Percentiles rank a stretch among this genome's conserved stretches.
These are phyloP conservation scores for Boletellus ananas DNA, from an alignment of 768 basidiomycete species.

Conservation along the genomic window DNA sequence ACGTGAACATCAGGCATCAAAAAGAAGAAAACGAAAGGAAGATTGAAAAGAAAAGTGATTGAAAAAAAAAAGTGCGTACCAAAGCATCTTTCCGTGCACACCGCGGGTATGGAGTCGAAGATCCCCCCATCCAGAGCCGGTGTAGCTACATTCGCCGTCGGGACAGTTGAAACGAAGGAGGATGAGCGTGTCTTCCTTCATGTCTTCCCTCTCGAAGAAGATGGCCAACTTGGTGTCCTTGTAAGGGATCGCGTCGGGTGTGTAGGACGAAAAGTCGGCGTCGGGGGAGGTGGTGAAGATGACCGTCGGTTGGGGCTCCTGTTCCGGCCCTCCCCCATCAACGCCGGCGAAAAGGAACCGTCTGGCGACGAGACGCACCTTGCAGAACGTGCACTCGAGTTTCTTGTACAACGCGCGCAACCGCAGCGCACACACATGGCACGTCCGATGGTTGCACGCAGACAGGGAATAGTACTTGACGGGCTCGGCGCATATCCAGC, in stretches of 20 bases:
- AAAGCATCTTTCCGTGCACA: conserved; percentile 73
- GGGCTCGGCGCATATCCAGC: conserved; percentile 94
- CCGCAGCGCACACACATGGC: conserved; percentile 89
- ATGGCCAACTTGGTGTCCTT: conserved; percentile 74
- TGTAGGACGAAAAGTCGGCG: conserved; percentile 55
- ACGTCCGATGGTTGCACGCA: conserved; percentile 90
- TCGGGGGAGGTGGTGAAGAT: conserved; percentile 72
- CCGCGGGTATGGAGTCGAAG: conserved; percentile 81
- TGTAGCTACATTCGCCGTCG: conserved; percentile 75
- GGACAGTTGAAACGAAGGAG: conserved; percentile 95
- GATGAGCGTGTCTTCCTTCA: conserved; percentile 93
- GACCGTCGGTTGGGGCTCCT: conserved; percentile 73
- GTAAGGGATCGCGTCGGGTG: conserved; percentile 50
- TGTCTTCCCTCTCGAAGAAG: conserved; percentile 83
- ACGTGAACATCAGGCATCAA: neutral
- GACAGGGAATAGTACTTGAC: conserved; percentile 88
- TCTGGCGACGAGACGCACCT: conserved; percentile 45
- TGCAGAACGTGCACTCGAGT: conserved; percentile 92
- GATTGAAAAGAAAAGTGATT: neutral
- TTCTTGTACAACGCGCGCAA: conserved; percentile 93
- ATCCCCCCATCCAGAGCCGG: conserved; percentile 85
- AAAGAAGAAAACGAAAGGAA: too few relatives aligned
- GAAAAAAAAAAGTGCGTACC: conserved; percentile 45
- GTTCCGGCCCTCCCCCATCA: neutral
- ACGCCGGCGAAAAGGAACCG: too few relatives aligned